These are phyloP conservation scores for Bidens hawaiensis DNA, from an alignment of 140 eudicot genomes.

Conservation along the genomic window DNA sequence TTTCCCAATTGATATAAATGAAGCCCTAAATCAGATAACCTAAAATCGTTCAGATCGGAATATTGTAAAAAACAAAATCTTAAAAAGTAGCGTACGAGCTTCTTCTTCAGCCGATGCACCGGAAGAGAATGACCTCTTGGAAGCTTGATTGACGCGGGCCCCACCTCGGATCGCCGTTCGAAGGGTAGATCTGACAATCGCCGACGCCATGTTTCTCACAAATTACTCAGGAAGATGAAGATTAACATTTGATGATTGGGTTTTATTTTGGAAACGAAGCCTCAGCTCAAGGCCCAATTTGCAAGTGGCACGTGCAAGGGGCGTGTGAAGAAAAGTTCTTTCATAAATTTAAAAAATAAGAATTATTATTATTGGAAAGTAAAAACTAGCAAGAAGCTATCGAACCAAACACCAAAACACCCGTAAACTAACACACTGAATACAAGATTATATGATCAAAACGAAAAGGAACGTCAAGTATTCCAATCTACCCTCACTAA, in stretches of 20 bases:
- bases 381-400: no score
- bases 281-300: neutral
- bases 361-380: no score
- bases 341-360: no score
- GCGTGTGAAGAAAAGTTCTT: no score
- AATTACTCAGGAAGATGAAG: constrained; percentile 1
- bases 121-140: constrained; percentile 51
- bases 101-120: constrained; percentile 62
- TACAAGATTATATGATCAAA: no score
- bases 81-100: constrained; percentile 40
- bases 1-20: neutral
- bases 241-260: no score
- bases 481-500: no score
- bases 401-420: no score
- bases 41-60: constrained; percentile 1
- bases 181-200: constrained; percentile 63
- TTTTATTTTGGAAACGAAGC: neutral
- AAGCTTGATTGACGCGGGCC: constrained; percentile 32
- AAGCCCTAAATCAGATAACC: constrained; percentile 16
- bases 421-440: no score
- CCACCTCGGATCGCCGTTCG: constrained; percentile 66
- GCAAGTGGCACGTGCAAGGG: no score
- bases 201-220: constrained; percentile 65
- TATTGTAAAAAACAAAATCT: neutral
- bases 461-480: no score